Conservation (phyloP, 495 filamentous ascomycete genomes). For the Amniculicola lignicola region DNA sequence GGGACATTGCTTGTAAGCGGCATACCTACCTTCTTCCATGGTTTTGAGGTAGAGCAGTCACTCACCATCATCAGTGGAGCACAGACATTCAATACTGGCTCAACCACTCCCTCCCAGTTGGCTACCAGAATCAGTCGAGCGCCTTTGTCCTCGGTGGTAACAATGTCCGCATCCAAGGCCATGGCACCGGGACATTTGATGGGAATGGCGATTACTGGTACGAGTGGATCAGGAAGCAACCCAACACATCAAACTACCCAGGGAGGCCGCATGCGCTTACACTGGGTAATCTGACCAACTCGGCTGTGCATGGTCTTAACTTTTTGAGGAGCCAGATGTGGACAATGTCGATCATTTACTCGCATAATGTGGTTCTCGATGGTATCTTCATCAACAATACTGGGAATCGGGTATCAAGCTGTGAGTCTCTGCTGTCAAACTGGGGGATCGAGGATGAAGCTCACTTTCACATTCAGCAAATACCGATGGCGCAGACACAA, state of each 20-base stretch:
- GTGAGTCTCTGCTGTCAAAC: background rate
- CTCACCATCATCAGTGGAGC: constrained; percentile 42
- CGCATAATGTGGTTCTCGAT: constrained; percentile 41
- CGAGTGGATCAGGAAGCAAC: constrained; percentile 36
- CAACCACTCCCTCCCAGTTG: constrained; percentile 43
- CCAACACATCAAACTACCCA: constrained; percentile 42
- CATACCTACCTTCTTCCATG: no score
- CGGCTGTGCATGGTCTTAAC: constrained; percentile 37
- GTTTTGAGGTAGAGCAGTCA: no score
- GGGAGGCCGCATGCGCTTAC: constrained; percentile 48
- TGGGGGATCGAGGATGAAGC: no score
- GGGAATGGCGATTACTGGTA: constrained; percentile 53
- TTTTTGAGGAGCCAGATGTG: constrained; percentile 51
- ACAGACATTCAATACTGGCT: constrained; percentile 50
- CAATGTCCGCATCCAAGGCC: constrained; percentile 43
- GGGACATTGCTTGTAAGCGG: constrained; percentile 33
- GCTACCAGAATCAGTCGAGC: constrained; percentile 50
- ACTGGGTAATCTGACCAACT: constrained; percentile 42
- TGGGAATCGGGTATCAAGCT: background rate
- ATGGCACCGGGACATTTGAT: constrained; percentile 46
- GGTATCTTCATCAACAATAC: constrained; percentile 48
- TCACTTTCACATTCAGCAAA: no score
- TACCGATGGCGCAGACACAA: constrained; percentile 25
- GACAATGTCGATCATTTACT: constrained; percentile 43
- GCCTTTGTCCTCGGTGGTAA: constrained; percentile 49